phyloP scores from a whole-genome alignment of 2,329 filamentous ascomycete genomes.

The Truncatella angustata region DNA sequence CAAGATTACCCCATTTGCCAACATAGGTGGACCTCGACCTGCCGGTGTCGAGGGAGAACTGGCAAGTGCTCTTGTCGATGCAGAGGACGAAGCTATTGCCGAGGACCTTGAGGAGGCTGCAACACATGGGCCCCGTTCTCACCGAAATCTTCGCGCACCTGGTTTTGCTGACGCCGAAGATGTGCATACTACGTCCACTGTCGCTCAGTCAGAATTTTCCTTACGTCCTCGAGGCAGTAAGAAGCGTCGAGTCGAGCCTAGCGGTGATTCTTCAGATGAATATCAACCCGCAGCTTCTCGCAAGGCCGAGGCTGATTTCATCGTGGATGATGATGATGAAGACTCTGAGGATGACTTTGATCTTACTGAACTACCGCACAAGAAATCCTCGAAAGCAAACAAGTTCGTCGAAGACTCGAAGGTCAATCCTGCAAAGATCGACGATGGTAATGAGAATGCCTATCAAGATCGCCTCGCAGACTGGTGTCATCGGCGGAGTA shows the following conservation, averaged over 20 bases:
- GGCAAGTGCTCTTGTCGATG: constrained; percentile 75
- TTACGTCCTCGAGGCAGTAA: constrained; percentile 59
- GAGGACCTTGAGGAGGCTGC: constrained; percentile 44
- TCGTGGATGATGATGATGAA: constrained; percentile 24
- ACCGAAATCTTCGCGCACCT: constrained; percentile 70
- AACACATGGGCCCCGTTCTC: constrained; percentile 56
- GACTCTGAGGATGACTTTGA: constrained; percentile 39
- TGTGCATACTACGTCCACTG: constrained; percentile 29
- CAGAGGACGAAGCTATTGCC: constrained; percentile 68
- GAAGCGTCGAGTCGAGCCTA: constrained; percentile 43
- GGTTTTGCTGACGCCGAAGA: constrained; percentile 59
- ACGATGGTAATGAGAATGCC: constrained; percentile 83
- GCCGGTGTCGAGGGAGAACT: constrained; percentile 66
- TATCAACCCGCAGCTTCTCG: constrained; percentile 35
- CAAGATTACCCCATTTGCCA: constrained; percentile 95
- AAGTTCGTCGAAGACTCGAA: constrained; percentile 38
- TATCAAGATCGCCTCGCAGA: constrained; percentile 73
- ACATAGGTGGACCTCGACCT: constrained; percentile 63
- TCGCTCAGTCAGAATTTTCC: constrained; percentile 53
- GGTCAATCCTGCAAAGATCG: constrained; percentile 59
- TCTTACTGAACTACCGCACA: constrained; percentile 36
- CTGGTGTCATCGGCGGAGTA: constrained; percentile 68
- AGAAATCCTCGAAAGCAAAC: constrained; percentile 38
- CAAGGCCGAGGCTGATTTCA: constrained; percentile 27
- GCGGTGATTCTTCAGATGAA: constrained; percentile 41